These are phyloP conservation scores for Nicotiana noctiflora DNA, from an alignment of 257 asterid genomes.

Conservation along the genomic window DNA sequence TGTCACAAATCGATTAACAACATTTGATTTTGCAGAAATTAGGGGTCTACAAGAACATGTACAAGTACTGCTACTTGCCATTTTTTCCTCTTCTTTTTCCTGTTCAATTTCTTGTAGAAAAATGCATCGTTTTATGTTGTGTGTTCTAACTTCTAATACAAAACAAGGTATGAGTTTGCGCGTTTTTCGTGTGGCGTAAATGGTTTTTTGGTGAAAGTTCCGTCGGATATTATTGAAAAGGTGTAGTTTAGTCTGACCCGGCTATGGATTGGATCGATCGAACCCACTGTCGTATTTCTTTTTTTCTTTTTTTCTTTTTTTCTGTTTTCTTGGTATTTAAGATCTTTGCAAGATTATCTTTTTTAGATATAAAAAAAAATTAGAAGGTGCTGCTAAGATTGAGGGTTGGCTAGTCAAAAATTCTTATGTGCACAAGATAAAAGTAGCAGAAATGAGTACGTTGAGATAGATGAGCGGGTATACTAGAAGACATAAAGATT, in stretches of 20 bases:
- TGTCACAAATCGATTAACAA: neutral
- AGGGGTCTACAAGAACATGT: constrained; percentile 10
- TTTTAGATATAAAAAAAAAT: too few relatives aligned
- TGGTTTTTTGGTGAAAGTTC: neutral
- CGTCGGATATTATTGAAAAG: neutral
- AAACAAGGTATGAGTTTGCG: neutral
- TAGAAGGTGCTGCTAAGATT: too few relatives aligned
- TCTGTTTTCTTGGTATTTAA: too few relatives aligned
- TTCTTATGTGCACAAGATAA: too few relatives aligned
- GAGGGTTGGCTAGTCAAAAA: too few relatives aligned
- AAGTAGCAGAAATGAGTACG: too few relatives aligned
- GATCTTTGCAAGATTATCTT: too few relatives aligned
- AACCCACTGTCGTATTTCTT: too few relatives aligned
- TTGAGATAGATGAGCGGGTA: too few relatives aligned
- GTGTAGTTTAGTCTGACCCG: neutral
- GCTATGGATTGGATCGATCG: neutral
- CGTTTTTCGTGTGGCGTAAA: constrained; percentile 2
- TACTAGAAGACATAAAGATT: too few relatives aligned
- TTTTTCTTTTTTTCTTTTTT: too few relatives aligned
- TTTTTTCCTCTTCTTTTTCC: neutral
- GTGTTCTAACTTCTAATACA: neutral
- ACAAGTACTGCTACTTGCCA: neutral
- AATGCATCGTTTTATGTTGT: neutral
- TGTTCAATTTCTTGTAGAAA: neutral
- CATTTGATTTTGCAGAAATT: neutral